These are phyloP conservation scores for Metarhizium guizhouense DNA, from an alignment of 2,329 filamentous ascomycete genomes.

Conservation along the genomic window DNA sequence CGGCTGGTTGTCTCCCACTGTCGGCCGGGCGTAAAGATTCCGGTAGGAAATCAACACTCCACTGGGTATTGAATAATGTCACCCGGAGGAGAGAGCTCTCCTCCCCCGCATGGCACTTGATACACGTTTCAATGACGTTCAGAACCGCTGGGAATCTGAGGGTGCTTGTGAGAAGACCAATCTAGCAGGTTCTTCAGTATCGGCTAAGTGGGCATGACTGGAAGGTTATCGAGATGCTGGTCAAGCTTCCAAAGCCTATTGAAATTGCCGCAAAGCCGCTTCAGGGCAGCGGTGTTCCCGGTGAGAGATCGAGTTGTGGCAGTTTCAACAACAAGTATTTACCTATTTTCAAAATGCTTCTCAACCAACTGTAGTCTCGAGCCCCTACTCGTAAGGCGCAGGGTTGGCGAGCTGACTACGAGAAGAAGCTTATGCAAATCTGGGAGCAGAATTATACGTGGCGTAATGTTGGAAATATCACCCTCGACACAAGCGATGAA, in stretches of 20 bases:
- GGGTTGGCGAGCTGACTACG: too few relatives aligned
- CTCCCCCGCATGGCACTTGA: background rate
- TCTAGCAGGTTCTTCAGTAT: background rate
- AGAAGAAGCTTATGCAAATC: too few relatives aligned
- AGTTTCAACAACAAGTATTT: slow-evolving; percentile 3
- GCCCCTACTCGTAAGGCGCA: too few relatives aligned
- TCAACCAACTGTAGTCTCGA: background rate
- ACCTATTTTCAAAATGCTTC: slow-evolving; percentile 3
- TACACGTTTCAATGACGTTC: slow-evolving; percentile 1
- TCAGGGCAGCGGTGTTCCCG: slow-evolving; percentile 1
- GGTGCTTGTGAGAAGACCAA: background rate
- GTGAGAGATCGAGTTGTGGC: slow-evolving; percentile 1
- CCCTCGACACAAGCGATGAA: too few relatives aligned
- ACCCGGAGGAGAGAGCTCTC: background rate
- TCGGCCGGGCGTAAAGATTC: too few relatives aligned
- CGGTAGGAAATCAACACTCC: too few relatives aligned
- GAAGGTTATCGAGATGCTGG: slow-evolving; percentile 1
- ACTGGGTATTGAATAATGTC: too few relatives aligned
- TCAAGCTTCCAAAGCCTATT: slow-evolving; percentile 2
- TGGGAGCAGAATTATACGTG: too few relatives aligned
- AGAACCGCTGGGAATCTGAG: background rate
- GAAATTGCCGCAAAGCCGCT: slow-evolving; percentile 3
- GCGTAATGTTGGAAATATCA: too few relatives aligned
- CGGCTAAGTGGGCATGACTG: background rate
- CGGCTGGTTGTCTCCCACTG: too few relatives aligned